phyloP scores from a whole-genome alignment of 441 rosid genomes.

The Populus trichocarpa region DNA sequence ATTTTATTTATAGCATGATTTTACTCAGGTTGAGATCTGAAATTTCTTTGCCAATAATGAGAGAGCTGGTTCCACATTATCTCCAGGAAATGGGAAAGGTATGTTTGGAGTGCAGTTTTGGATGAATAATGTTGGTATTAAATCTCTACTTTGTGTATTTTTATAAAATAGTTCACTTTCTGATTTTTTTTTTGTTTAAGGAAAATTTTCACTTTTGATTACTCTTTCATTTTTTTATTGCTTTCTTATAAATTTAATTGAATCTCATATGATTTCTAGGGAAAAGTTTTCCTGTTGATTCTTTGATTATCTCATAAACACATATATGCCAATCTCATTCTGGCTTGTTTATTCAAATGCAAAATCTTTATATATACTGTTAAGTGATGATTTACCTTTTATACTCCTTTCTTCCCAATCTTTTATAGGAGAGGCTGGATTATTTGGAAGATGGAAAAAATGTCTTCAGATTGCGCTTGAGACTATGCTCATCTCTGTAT shows the following conservation, averaged over 20 bases:
- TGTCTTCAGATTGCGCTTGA: conserved; percentile 81
- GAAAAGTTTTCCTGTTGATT: not conserved
- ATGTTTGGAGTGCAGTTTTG: conserved; percentile 19
- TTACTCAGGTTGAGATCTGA: conserved; percentile 84
- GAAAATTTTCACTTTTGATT: not conserved
- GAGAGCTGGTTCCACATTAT: conserved; percentile 97
- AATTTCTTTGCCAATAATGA: conserved; percentile 91
- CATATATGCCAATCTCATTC: not conserved
- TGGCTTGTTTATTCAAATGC: not conserved
- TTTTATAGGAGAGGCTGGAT: conserved; percentile 87
- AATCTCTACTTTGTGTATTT: not conserved
- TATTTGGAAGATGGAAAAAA: conserved; percentile 97
- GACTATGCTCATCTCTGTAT: conserved; percentile 92
- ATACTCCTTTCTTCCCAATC: not conserved
- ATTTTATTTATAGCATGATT: conserved; percentile 3
- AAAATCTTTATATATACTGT: not conserved
- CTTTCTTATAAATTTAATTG: not conserved
- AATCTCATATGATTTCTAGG: not conserved
- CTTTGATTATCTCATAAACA: not conserved
- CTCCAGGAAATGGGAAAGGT: conserved; percentile 96
- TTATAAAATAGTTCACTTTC: conserved; percentile 9
- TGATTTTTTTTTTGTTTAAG: not conserved
- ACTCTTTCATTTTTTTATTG: not conserved
- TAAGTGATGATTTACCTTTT: not conserved
- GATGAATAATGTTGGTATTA: conserved; percentile 7